Evolutionary conservation across 208 protist species (phyloP), one percentile per base, ranked within the genome.

Genomic region (Acanthamoeba lugdunensis): DNA sequence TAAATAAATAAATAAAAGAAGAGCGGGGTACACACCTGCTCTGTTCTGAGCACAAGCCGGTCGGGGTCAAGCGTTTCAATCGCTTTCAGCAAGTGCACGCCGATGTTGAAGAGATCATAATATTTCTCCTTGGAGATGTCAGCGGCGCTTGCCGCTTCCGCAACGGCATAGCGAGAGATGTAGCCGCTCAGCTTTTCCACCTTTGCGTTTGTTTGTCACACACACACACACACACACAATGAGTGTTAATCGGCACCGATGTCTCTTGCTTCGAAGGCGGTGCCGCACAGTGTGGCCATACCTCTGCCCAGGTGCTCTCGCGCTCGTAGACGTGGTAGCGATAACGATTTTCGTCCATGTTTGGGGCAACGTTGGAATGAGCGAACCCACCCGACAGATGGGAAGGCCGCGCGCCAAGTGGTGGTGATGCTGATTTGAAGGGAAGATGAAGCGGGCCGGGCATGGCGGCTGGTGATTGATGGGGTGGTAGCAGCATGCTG

Each of bases 41-140:
- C 58, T 11, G 7, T 65, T n/a, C 23, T 65, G 21, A 21, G 23
- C 54, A 58, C 54, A 2, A n/a, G 23, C 23, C 87, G 71, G 65
- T 94, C 94, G 18, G 90, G 91, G 37, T 94, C 94, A 50, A 95
- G 58, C n/a, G 58, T 48, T 69, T 95, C 94, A 18, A 95, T 92
- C 33, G 85, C 65, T 56, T 92, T 69, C 54, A 95, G 79, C n/a
- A 95, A 58, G 67, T 94, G 90, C 45, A 95, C 67, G 2, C 87
- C 94, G 48, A 95, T 93, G 90, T 94, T 95, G 65, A 89, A 95
- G 61, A 95, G 79, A 56, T 95, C 94, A 37, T 94, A 84, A 48
- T 95, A 95, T 30, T 94, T 94, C 30, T 95, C 91, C 77, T 94
- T 94, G 28, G 91, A 63, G 50, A 95, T 92, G n/a, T 85, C 65